Base-by-base conservation (phyloP, 1,284 basidiomycete genomes). In the Austroboletus olivaceoglutinosus region DNA sequence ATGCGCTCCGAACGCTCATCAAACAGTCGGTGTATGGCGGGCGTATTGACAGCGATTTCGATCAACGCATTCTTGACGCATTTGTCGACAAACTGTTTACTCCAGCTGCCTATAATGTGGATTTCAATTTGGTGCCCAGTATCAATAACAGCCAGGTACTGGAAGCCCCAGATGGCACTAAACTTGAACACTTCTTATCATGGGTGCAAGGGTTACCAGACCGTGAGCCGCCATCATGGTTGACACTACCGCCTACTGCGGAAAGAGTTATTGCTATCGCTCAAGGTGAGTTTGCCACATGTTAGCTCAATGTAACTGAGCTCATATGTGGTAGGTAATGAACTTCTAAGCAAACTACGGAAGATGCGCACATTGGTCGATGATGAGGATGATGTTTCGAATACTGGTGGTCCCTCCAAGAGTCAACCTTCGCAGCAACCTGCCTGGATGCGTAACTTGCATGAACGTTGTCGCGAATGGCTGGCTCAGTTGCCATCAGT, bases 1-100 rank as follows among this genome's bases (percentile, higher is more conserved):
- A 89, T 56, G 94, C 95, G 7, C 75, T 98, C 19, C 80, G 92
- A 34, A 90, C 88, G 0, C 79, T 98, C 47, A 81, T 98, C 73
- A 97, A 95, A 67, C 91, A 97, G 68, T 93, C 93, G 2, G 90
- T 98, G 18, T 97, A 98, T 60, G 95, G 95, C 54, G 95, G 95
- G 16, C 78, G 93, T 55, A 77, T 96, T 48, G 95, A 97, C 72
- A 94, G 91, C 54, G 91, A 95, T 69, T 94, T 92, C 63, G 95
- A 98, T 65, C 94, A 96, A 65, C 78, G 81, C 54, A 86, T 96
- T 48, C 77, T 98, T 27, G 91, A 97, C 64, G 84, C 91, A 15
- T 97, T 98, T 62, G 93, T 97, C 23, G 91, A 96, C 60, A 80
- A 78, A 13, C 76, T 97, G 50, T 97, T 98, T 75, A 92, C 87